Conservation (phyloP, 768 basidiomycete species). For the Coprinellus micaceus region DNA sequence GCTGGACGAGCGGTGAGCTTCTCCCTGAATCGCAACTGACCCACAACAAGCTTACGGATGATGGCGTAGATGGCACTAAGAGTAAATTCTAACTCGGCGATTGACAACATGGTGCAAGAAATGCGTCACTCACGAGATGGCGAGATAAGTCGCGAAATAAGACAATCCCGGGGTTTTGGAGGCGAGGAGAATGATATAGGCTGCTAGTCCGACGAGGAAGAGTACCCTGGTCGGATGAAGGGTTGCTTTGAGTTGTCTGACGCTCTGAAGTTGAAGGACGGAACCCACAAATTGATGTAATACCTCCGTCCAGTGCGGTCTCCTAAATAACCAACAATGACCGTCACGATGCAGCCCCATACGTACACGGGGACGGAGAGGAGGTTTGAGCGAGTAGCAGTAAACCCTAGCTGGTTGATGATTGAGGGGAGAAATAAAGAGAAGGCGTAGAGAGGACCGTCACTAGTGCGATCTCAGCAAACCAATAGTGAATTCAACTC, state of each 20-base stretch:
- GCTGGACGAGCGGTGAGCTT: constrained; percentile 10
- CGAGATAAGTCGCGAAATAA: constrained; percentile 71
- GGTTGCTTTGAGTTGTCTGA: no score
- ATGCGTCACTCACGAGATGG: constrained; percentile 52
- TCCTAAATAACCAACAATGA: constrained; percentile 55
- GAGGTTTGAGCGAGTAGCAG: constrained; percentile 64
- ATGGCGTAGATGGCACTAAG: constrained; percentile 50
- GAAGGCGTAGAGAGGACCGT: constrained; percentile 53
- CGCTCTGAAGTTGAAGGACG: no score
- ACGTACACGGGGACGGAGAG: constrained; percentile 76
- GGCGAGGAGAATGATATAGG: constrained; percentile 64
- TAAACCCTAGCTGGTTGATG: constrained; percentile 56
- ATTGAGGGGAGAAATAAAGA: constrained; percentile 53
- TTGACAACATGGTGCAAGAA: neutral
- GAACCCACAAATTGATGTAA: constrained; percentile 62
- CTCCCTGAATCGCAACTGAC: no score
- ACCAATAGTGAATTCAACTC: constrained; percentile 6
- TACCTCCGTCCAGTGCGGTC: constrained; percentile 57
- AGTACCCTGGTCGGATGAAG: constrained; percentile 15
- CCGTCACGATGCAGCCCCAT: constrained; percentile 68
- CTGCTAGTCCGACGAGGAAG: constrained; percentile 39
- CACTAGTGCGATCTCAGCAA: constrained; percentile 27
- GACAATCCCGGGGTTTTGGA: constrained; percentile 60
- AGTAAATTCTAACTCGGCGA: neutral
- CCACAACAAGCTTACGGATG: constrained; percentile 36